A percentile compares a stretch with the other conserved stretches of the same genome.
phyloP scores from a whole-genome alignment of 164 flowering plant species.

The Magnolia officinalis region DNA sequence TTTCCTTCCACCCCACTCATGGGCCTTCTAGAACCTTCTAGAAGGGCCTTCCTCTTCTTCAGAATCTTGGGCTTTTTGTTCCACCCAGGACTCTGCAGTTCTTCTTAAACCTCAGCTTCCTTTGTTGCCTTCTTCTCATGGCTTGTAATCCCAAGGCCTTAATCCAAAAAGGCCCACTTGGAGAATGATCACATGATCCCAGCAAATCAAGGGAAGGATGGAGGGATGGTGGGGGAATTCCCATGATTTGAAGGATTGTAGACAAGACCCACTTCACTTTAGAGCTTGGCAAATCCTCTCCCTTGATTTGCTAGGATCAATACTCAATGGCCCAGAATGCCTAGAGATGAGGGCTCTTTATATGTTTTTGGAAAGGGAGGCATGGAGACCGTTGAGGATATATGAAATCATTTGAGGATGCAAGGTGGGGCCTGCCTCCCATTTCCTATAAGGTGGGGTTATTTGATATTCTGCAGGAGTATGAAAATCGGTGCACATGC shows the following conservation, averaged over 20 bases:
- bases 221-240: constrained; percentile 20
- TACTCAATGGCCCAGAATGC: not conserved
- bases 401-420: constrained; percentile 12
- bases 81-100: not conserved
- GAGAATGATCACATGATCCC: constrained; percentile 10
- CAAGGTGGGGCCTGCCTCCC: not conserved
- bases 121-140: constrained; percentile 15
- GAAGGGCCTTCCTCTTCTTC: constrained; percentile 10
- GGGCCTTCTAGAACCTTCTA: constrained; percentile 24
- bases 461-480: not conserved
- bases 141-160: constrained; percentile 15
- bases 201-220: constrained; percentile 10
- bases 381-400: constrained; percentile 27
- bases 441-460: not conserved
- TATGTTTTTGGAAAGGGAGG: constrained; percentile 10
- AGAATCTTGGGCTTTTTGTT: not conserved
- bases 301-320: constrained; percentile 5
- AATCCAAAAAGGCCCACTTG: constrained; percentile 19
- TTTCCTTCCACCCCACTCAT: constrained; percentile 27
- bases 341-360: not conserved
- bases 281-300: not conserved
- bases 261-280: constrained; percentile 15
- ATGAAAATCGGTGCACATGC: not conserved
- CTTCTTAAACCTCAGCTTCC: not conserved
- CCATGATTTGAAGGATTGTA: constrained; percentile 27